Percentiles rank a stretch among this genome's conserved stretches.
These are phyloP conservation scores for Cymbidium sinense DNA, from an alignment of 106 monocot species.

Conservation along the genomic window DNA sequence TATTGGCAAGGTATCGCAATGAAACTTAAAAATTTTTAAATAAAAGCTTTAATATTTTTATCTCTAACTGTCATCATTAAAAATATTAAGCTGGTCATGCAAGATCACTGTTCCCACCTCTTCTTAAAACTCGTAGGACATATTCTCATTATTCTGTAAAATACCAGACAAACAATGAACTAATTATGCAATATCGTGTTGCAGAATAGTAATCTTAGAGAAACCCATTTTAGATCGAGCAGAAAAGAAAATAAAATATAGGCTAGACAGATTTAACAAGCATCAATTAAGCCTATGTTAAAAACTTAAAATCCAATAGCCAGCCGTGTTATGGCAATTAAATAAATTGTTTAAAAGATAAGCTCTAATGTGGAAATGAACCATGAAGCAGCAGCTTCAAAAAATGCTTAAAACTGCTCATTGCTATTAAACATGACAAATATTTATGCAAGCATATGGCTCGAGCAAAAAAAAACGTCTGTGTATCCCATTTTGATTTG, in stretches of 20 bases:
- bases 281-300: background rate
- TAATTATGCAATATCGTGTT: background rate
- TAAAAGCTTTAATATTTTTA: background rate
- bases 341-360: background rate
- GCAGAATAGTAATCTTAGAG: background rate
- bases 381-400: background rate
- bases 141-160: background rate
- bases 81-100: conserved; percentile 1
- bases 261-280: too few relatives aligned
- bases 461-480: background rate
- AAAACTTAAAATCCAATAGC: background rate
- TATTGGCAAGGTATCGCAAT: background rate
- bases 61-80: background rate
- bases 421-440: background rate
- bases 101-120: too few relatives aligned
- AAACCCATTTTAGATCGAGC: background rate
- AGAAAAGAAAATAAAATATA: background rate
- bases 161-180: background rate
- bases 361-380: background rate
- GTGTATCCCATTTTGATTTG: too few relatives aligned
- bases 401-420: background rate
- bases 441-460: background rate
- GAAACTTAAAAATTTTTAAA: background rate
- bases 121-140: too few relatives aligned
- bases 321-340: background rate